A percentile compares a stretch with the other conserved stretches of the same genome.
phyloP scores from a whole-genome alignment of 1,139 yeast species.

The Kodamaea derodonti region DNA sequence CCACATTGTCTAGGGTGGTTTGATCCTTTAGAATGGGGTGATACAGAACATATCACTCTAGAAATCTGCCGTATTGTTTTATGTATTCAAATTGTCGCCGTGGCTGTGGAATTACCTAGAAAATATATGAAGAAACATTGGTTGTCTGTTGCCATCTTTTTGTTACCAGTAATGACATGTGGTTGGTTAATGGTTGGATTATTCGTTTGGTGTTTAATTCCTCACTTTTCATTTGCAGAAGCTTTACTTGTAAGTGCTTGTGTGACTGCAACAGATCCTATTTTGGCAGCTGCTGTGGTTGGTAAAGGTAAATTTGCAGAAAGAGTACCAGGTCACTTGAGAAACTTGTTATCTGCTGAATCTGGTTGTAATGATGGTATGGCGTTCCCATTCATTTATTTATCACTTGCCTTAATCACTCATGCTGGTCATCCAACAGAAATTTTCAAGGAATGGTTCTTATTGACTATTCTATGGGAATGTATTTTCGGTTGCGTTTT shows the following conservation, averaged over 20 bases:
- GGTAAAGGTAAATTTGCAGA: constrained; percentile 98
- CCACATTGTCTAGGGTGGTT: constrained; percentile 93
- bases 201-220: constrained; percentile 81
- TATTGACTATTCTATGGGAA: constrained; percentile 78
- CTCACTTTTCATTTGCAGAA: constrained; percentile 73
- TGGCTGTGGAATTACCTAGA: constrained; percentile 92
- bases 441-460: constrained; percentile 82
- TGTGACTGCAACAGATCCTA: constrained; percentile 97
- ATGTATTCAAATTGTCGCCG: constrained; percentile 94
- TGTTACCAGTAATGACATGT: constrained; percentile 88
- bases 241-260: constrained; percentile 86
- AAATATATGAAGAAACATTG: constrained; percentile 91
- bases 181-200: constrained; percentile 91
- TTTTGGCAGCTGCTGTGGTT: constrained; percentile 95
- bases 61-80: constrained; percentile 86
- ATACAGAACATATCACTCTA: constrained; percentile 77
- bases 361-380: constrained; percentile 98
- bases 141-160: constrained; percentile 71
- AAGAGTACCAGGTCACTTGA: constrained; percentile 93
- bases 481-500: constrained; percentile 80
- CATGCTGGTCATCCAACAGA: constrained; percentile 63
- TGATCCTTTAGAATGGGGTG: constrained; percentile 87
- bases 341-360: constrained; percentile 87
- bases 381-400: constrained; percentile 92
- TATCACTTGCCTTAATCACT: constrained; percentile 65